Base-by-base conservation (phyloP, 2,329 filamentous ascomycete species). In the Exophiala dermatitidis region DNA sequence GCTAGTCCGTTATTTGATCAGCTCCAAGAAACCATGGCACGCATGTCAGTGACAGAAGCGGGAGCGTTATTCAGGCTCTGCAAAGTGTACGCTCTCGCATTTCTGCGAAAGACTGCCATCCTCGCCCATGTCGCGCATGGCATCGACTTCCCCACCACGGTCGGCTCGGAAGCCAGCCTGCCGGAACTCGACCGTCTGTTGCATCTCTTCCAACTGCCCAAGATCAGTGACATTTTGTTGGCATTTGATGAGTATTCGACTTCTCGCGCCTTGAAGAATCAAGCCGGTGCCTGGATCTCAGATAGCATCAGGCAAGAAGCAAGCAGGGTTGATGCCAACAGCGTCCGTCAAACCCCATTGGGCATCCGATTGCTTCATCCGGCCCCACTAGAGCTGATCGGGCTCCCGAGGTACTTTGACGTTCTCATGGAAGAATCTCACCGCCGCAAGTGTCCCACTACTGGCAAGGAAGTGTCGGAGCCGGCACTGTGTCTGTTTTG, bases 401-500 rank as follows among this genome's bases (percentile, higher is more conserved):
- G 93, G 1, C 73, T 98, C 46, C 93, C 93, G 0, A 88, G 87
- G 70, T 90, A 91, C 64, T 98, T 90, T 67, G 93, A 97, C 68
- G 85, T 83, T 2, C 76, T 98, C 36, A 95, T 95, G 54, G 91
- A 96, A 65, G 90, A 95, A 70, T 88, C 89, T 29, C 91, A 93
- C 62, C 84, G 83, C 59, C 77, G 86, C 48, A 83, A 80, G 46
- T 98, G 93, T 65, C 90, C 90, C 0, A 94, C 84, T 1, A 95
- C 89, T 1, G 90, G 90, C 60, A 94, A 93, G 67, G 91, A 96
- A 62, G 74, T 98, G 47, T 85, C 84, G 1, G 94, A 98, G 68
- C 90, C 93, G 0, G 88, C 86, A 60, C 81, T 98, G 36, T 98
- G 93, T 66, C 78, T 98, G 37, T 89, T 96, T 72, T 98, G 93